Percentiles rank a stretch among this genome's conserved stretches.
phyloP scores from a whole-genome alignment of 2,329 filamentous ascomycete genomes.

The Iodosphaeria phyllophila region DNA sequence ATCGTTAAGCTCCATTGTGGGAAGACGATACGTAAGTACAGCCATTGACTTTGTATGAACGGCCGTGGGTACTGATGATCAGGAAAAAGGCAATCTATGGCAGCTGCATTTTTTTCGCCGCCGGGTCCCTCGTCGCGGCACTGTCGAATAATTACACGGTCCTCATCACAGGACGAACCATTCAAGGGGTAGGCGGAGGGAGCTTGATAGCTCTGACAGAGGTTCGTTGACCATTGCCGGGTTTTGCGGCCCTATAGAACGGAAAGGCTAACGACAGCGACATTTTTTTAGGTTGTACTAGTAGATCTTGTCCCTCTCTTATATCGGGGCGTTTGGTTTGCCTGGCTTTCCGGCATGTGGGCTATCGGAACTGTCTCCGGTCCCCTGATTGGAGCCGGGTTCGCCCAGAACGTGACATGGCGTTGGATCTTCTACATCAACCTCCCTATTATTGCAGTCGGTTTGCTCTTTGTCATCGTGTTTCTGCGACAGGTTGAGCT shows the following conservation, averaged over 20 bases:
- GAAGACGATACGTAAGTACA: conserved; percentile 4
- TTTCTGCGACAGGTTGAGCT: conserved; percentile 32
- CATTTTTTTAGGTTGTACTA: conserved; percentile 9
- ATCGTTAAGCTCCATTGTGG: conserved; percentile 5
- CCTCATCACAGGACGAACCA: conserved; percentile 21
- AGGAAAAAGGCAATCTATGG: conserved; percentile 5
- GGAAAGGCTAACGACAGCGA: not conserved
- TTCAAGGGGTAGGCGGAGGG: conserved; percentile 16
- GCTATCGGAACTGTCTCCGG: conserved; percentile 33
- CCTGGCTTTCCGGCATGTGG: conserved; percentile 13
- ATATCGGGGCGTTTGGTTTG: conserved; percentile 15
- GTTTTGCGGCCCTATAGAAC: conserved; percentile 15
- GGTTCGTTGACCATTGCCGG: too few species aligned
- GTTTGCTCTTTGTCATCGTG: conserved; percentile 23
- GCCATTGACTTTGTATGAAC: too few species aligned
- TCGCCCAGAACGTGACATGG: conserved; percentile 32
- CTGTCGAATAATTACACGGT: conserved; percentile 20
- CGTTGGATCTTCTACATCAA: conserved; percentile 51
- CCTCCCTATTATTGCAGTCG: conserved; percentile 33
- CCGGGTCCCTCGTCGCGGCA: conserved; percentile 6
- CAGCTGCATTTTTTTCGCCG: conserved; percentile 4
- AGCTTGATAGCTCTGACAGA: not conserved
- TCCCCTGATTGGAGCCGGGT: conserved; percentile 31
- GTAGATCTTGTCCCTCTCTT: conserved; percentile 18
- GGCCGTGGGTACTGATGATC: not conserved